A percentile compares a stretch with the other conserved stretches of the same genome.
phyloP scores from a whole-genome alignment of 345 rosid species.

The Laguncularia racemosa region DNA sequence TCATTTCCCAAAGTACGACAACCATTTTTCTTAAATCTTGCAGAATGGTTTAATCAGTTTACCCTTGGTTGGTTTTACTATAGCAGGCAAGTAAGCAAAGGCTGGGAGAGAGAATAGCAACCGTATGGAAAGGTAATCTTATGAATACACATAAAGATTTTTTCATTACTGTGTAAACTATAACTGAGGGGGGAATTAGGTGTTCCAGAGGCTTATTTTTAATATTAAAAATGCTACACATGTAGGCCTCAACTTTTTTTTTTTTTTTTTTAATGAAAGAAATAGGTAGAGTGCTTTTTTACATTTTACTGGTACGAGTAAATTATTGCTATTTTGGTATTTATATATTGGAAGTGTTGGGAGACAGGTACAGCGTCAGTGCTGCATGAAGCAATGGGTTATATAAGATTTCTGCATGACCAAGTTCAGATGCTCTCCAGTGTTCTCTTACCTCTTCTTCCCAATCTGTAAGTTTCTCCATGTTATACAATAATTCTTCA shows the following conservation, averaged over 20 bases:
- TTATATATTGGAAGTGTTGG: not conserved
- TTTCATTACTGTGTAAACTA: not conserved
- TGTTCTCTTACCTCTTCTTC: conserved; percentile 4
- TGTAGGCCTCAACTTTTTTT: no score
- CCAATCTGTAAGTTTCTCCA: conserved; percentile 16
- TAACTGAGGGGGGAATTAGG: not conserved
- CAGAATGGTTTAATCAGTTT: not conserved
- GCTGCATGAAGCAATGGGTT: conserved; percentile 95
- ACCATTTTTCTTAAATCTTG: not conserved
- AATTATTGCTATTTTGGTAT: no score
- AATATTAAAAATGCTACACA: not conserved
- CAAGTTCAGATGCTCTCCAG: conserved; percentile 81
- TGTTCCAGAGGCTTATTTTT: conserved; percentile 5
- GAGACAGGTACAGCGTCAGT: conserved; percentile 98
- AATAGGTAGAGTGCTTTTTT: no score
- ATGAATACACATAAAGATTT: not conserved
- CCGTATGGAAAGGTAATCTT: conserved; percentile 79
- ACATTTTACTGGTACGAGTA: no score
- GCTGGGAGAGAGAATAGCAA: conserved; percentile 70
- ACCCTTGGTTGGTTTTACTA: not conserved
- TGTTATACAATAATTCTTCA: no score
- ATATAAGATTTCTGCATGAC: conserved; percentile 84
- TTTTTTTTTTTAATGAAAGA: no score
- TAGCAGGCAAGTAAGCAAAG: conserved; percentile 55
- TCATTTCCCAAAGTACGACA: not conserved